Evolutionary conservation across 2,329 filamentous ascomycete genomes (phyloP), one percentile per base, ranked within the genome.

Genomic region (Dactylellina haptotyla): DNA sequence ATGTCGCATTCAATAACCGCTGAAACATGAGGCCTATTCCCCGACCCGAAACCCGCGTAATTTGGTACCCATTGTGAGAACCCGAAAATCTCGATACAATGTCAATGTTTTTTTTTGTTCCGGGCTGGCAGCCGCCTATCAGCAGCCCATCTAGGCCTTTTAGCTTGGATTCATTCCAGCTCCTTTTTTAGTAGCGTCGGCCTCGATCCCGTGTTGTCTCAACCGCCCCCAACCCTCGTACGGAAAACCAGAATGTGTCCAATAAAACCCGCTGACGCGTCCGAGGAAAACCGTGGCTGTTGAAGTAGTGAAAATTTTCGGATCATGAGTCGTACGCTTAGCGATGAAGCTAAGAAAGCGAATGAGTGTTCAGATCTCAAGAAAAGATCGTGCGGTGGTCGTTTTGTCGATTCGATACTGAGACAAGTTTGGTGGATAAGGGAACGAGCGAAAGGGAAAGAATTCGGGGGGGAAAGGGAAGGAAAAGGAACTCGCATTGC

Each of bases 11-110:
- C 39, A 23, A 30, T 2, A 4, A 43, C 8, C 32, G 53, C 32
- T 57, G 53, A 57, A 37, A 57, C 34, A 57, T 57, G 10, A 43
- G 16, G 20, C 37, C 34, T 26, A 28, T 57, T 57, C 37, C 32
- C 53, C 37, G 53, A 28, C 32, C 20, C 18, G 18, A 57, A n/a
- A 57, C 50, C 28, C 30, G 50, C 32, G 10, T 20, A 18, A 25
- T 37, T 9, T 28, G n/a, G 20, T 4, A 4, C 5, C 25, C 12
- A 25, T 46, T 23, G 16, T 46, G 43, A 9, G 12, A 46, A 23
- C 10, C 18, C 12, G 4, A 25, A 20, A 46, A 46, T n/a, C n/a
- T n/a, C n/a, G n/a, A n/a, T n/a, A 16, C 14, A 16, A n/a, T 41
- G 37, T 3, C 3, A 41, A 41, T n/a, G 18, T 28, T n/a, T 26